phyloP scores from a whole-genome alignment of 2,329 filamentous ascomycete species.

The Fusarium musae region DNA sequence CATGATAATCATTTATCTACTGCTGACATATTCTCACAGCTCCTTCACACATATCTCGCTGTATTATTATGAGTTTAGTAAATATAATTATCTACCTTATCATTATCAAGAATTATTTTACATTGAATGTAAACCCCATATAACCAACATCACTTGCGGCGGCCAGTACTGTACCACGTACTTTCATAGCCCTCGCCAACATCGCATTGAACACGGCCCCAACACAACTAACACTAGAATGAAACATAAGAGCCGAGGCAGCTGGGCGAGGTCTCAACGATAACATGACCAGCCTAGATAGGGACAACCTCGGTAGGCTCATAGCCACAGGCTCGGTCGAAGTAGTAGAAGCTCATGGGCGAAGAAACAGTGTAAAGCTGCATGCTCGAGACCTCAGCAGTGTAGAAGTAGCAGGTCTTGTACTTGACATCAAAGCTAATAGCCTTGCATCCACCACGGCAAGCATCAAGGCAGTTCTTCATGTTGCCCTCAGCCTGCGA shows the following conservation, averaged over 20 bases:
- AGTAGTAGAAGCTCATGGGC: background rate
- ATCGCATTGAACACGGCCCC: background rate
- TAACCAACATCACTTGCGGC: fast-evolving
- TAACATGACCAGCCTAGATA: too few relatives aligned
- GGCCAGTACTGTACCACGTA: fast-evolving
- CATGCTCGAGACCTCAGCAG: background rate
- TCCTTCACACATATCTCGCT: fast-evolving
- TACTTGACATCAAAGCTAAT: background rate
- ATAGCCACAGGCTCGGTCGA: background rate
- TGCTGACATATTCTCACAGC: fast-evolving
- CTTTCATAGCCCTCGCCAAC: fast-evolving
- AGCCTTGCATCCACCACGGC: background rate
- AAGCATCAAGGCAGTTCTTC: background rate
- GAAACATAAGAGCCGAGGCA: too few relatives aligned
- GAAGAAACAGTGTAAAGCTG: background rate
- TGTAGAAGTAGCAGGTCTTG: background rate
- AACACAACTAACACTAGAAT: too few relatives aligned
- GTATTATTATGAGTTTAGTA: too few relatives aligned
- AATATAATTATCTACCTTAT: fast-evolving
- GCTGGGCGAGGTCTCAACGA: background rate
- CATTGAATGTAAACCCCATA: background rate
- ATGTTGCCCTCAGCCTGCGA: background rate
- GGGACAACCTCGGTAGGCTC: background rate
- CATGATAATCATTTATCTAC: fast-evolving
- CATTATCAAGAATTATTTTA: background rate